phyloP scores from a whole-genome alignment of 2,329 filamentous ascomycete species.

The Aurifilum marmelostoma region DNA sequence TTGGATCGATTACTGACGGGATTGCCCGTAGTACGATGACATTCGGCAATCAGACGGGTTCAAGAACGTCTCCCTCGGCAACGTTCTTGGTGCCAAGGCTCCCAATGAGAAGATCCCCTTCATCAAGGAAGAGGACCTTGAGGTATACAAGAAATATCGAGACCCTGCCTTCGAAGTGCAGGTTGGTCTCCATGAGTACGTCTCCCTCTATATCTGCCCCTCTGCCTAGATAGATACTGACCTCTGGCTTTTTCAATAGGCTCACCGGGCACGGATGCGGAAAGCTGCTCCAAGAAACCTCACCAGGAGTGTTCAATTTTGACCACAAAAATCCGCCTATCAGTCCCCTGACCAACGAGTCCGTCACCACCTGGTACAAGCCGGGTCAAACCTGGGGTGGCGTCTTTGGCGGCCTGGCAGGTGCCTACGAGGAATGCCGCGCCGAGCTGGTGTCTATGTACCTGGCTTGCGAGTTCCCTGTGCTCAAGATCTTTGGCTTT shows the following conservation, averaged over 20 bases:
- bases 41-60: conserved; percentile 84
- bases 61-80: conserved; percentile 93
- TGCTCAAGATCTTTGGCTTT: conserved; percentile 89
- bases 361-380: conserved; percentile 87
- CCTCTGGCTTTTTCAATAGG: conserved; percentile 17
- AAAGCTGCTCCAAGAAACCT: conserved; percentile 89
- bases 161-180: conserved; percentile 93
- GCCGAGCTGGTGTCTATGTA: conserved; percentile 95
- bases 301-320: conserved; percentile 84
- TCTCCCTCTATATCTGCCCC: too few species aligned
- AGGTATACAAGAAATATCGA: conserved; percentile 78
- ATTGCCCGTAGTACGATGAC: conserved; percentile 58
- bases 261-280: conserved; percentile 85
- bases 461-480: conserved; percentile 82
- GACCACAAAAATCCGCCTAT: conserved; percentile 79
- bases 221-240: neutral
- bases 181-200: conserved; percentile 82
- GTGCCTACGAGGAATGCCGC: conserved; percentile 91
- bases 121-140: conserved; percentile 76
- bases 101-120: conserved; percentile 93
- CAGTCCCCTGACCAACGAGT: conserved; percentile 77
- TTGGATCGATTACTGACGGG: neutral
- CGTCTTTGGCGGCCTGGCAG: conserved; percentile 85
- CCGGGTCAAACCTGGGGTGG: conserved; percentile 93
- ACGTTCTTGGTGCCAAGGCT: conserved; percentile 88